These are phyloP conservation scores for Zymoseptoria crescenta DNA, from an alignment of 2,329 filamentous ascomycete species.

Conservation along the genomic window DNA sequence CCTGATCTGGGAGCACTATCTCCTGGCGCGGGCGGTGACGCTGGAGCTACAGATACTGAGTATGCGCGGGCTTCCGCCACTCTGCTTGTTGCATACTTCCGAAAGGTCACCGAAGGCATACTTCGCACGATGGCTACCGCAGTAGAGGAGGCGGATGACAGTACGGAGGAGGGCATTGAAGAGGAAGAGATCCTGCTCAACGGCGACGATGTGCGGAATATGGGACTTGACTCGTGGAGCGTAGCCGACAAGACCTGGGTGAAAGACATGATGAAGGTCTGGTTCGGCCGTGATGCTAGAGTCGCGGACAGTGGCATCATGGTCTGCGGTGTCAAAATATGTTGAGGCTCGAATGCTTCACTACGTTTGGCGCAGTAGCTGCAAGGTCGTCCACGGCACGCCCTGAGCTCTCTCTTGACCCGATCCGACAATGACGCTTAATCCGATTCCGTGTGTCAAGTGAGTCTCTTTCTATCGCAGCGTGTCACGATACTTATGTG, in stretches of 20 bases:
- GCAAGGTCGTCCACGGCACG: no score
- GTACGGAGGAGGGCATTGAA: constrained; percentile 32
- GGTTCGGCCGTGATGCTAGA: background rate
- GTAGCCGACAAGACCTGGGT: constrained; percentile 62
- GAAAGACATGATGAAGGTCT: constrained; percentile 34
- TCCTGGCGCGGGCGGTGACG: constrained; percentile 1
- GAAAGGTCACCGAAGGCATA: constrained; percentile 62
- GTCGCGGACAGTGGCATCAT: constrained; percentile 67
- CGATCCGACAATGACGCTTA: no score
- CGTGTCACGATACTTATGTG: no score
- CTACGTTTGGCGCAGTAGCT: background rate
- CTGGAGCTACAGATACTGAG: constrained; percentile 9
- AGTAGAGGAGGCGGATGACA: constrained; percentile 42
- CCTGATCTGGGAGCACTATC: constrained; percentile 24
- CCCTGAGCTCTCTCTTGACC: no score
- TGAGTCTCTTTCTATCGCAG: no score
- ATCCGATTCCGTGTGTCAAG: no score
- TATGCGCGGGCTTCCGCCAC: constrained; percentile 46
- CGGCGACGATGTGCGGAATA: constrained; percentile 57
- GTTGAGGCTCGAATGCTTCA: constrained; percentile 7
- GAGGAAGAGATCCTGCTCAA: constrained; percentile 43
- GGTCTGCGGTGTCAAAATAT: constrained; percentile 45
- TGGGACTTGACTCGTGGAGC: constrained; percentile 77
- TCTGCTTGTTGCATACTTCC: constrained; percentile 72
- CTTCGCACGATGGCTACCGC: constrained; percentile 56